phyloP scores from a whole-genome alignment of 148 eudicot genomes.

The Rhododendron kiyosumense region DNA sequence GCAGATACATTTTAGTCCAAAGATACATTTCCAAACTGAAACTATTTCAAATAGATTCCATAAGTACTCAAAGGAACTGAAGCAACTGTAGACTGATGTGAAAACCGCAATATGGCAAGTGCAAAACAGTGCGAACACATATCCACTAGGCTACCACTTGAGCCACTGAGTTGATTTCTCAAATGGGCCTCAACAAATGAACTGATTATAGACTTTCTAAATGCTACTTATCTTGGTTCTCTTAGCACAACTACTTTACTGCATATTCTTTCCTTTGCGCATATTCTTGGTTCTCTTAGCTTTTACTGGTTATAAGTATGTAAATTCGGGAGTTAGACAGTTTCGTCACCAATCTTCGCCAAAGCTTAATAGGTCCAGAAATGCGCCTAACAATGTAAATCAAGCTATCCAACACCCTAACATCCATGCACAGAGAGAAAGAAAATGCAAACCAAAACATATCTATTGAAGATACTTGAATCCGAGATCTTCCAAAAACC shows the following conservation, averaged over 20 bases:
- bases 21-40: background rate
- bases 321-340: background rate
- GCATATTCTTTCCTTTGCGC: background rate
- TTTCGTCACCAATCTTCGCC: background rate
- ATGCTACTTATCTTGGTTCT: background rate
- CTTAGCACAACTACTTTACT: background rate
- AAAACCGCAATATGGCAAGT: conserved; percentile 5
- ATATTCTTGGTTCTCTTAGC: too few species aligned
- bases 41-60: background rate
- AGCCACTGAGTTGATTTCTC: background rate
- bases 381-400: background rate
- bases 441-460: background rate
- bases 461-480: background rate
- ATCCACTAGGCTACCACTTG: background rate
- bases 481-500: background rate
- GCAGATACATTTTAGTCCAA: background rate
- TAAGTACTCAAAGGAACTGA: background rate
- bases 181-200: background rate
- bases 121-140: background rate
- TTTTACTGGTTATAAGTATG: background rate
- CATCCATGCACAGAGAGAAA: background rate
- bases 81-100: background rate
- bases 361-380: background rate
- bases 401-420: background rate
- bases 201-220: background rate